These are phyloP conservation scores for Decorospora gaudefroyi DNA, from an alignment of 2,329 filamentous ascomycete genomes.

Conservation along the genomic window DNA sequence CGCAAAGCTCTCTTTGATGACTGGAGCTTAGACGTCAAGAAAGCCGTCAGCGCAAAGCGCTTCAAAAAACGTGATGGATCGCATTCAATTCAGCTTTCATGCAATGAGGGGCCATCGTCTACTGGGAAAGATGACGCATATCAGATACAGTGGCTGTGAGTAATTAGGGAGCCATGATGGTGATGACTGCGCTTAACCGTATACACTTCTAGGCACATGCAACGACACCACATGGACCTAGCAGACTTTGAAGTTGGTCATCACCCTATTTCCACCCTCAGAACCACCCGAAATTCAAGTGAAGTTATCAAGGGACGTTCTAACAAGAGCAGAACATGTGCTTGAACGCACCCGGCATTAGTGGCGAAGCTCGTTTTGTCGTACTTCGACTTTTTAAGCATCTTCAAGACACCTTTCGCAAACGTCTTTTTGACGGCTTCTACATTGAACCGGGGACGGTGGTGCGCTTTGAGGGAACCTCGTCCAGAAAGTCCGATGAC, in stretches of 20 bases:
- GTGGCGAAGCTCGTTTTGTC: slow-evolving; percentile 2
- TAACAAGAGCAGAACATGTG: slow-evolving; percentile 5
- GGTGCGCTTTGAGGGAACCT: slow-evolving; percentile 12
- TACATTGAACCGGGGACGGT: slow-evolving; percentile 18
- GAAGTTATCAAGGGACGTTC: neutral
- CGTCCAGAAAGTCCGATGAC: neutral
- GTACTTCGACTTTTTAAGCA: slow-evolving; percentile 5
- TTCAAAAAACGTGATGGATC: slow-evolving; percentile 6
- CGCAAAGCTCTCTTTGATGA: neutral
- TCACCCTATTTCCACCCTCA: neutral
- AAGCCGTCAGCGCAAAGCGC: slow-evolving; percentile 4
- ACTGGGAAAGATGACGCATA: neutral
- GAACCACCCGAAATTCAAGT: neutral
- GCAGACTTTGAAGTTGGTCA: slow-evolving; percentile 6
- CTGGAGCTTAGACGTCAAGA: neutral
- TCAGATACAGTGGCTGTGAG: slow-evolving; percentile 12
- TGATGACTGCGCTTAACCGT: neutral
- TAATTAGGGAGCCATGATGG: neutral
- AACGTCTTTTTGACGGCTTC: slow-evolving; percentile 8
- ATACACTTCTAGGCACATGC: slow-evolving; percentile 5
- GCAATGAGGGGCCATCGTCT: neutral
- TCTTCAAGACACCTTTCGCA: neutral
- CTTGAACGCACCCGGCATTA: slow-evolving; percentile 9
- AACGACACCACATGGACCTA: slow-evolving; percentile 5
- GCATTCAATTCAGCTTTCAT: slow-evolving; percentile 6